Base-by-base conservation (phyloP, 169 alveolate species). In the Babesia bigemina region DNA sequence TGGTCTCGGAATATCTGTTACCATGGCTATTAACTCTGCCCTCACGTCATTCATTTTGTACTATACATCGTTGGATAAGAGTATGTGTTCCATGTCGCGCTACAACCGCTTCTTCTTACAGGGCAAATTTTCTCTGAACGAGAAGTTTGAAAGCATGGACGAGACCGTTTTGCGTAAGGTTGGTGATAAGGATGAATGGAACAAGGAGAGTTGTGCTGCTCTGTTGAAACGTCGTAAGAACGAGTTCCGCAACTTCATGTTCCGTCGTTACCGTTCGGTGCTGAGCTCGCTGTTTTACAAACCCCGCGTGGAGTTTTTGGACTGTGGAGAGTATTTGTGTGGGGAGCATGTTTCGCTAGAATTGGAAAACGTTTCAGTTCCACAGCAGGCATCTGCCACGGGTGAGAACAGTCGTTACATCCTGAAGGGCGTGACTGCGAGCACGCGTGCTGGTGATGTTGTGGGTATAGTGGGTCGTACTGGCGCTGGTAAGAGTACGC, bases 401-500 rank as follows among this genome's bases (percentile, higher is more conserved):
- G 33, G 55, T 10, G 48, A 26, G 19, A 12, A 36, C 42, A 0
- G 6, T 11, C 29, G 6, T 12, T 67, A 52, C 55, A 71, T 71
- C 29, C 14, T 79, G 58, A 79, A 33, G 67, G 49, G 61, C 48
- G 47, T 82, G 12, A 74, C 33, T 22, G 78, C 72, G 45, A 26
- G 45, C n/a, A 62, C 89, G 0, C 19, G 10, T 10, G 60, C 42
- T 2, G 77, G 84, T 36, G 85, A 82, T 57, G 47, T 82, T 0
- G 47, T 82, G 0, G 89, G 85, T 16, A 57, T 82, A 3, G 67
- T 73, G 36, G 89, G 89, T 4, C 58, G 89, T 19, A 82, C 89
- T 12, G 89, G 89, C 0, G 84, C 89, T 11, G 89, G 89, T 0
- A 82, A 82, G 75, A 82, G 74, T 17, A 73, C 89, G 42, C 78